Evolutionary conservation across 2,329 filamentous ascomycete genomes (phyloP), one percentile per base, ranked within the genome.

Genomic region (Colletotrichum plurivorum): DNA sequence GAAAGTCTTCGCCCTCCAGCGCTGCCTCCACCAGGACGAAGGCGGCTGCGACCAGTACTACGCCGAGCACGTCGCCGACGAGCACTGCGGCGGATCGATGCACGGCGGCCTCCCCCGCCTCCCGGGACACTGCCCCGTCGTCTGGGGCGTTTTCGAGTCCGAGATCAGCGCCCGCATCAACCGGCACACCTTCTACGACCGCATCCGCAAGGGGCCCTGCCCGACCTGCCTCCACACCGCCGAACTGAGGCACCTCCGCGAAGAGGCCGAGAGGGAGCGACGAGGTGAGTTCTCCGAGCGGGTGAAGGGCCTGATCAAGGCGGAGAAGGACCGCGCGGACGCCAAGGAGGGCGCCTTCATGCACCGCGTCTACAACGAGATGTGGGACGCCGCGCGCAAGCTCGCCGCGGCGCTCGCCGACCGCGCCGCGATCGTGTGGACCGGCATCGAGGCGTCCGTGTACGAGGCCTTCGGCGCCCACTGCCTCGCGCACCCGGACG

Each of bases 21-120:
- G 66, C 31, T 69, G 66, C 55, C 16, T 45, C 55, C 5, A 36
- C 25, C 5, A 4, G 4, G 31, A 43, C 16, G 18, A 46, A 12
- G 66, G 66, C 36, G 66, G 66, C 7, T 69, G 66, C 66, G 62
- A 55, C 55, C n/a, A 45, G 10, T 69, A 66, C 51, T 69, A n/a
- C 27, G 55, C 66, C 62, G 66, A 66, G 5, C 20, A 55, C 49
- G 15, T 66, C 51, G 48, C 15, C n/a, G 31, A 49, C 6, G 27
- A 52, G 13, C 52, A 43, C 9, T 69, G 66, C 55, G 51, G 45
- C 66, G 16, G 25, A 16, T 43, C 18, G 48, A 6, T 45, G 13
- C 55, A 54, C 55, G 31, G 31, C 12, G 62, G 66, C 15, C 55
- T 69, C 49, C 62, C 62, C 4, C 25, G 31, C 27, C 22, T 25